Conservation (phyloP, 805 yeast species). For the Saccharomycopsis microspora region DNA sequence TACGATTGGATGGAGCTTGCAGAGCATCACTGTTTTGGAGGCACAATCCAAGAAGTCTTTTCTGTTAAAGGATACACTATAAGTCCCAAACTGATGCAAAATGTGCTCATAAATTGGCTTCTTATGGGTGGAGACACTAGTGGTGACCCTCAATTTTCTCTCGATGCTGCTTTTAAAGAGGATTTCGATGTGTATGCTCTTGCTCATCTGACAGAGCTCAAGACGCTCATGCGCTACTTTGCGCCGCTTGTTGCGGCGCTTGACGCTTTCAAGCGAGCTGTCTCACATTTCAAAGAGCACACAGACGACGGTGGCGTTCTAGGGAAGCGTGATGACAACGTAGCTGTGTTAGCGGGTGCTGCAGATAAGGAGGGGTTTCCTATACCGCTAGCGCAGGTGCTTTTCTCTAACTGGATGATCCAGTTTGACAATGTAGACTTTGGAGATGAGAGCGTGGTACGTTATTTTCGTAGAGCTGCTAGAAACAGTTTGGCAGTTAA, state of each 20-base stretch:
- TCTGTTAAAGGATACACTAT: neutral
- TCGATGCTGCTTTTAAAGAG: neutral
- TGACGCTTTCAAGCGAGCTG: conserved; percentile 10
- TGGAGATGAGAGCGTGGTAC: conserved; percentile 4
- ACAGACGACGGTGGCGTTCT: conserved; percentile 7
- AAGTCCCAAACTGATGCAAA: conserved; percentile 1
- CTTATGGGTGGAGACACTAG: conserved; percentile 11
- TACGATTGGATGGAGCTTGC: conserved; percentile 13
- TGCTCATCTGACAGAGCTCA: conserved; percentile 2
- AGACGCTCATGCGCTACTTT: conserved; percentile 2
- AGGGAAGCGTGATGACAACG: neutral
- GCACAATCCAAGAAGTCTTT: conserved; percentile 3
- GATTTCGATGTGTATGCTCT: conserved; percentile 3
- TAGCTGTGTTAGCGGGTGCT: conserved; percentile 3
- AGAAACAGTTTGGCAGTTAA: conserved; percentile 8
- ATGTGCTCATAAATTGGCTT: conserved; percentile 12
- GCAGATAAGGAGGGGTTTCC: conserved; percentile 13
- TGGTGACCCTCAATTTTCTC: conserved; percentile 8
- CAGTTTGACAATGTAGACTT: conserved; percentile 8
- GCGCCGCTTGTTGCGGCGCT: conserved; percentile 7
- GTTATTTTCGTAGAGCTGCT: conserved; percentile 10
- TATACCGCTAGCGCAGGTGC: conserved; percentile 15
- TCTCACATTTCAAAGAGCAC: conserved; percentile 12
- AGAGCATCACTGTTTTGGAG: conserved; percentile 14
- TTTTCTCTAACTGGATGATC: conserved; percentile 15